Evolutionary conservation across 805 yeast species (phyloP), one percentile per base, ranked within the genome.

Genomic region (Teunomyces gatunensis): DNA sequence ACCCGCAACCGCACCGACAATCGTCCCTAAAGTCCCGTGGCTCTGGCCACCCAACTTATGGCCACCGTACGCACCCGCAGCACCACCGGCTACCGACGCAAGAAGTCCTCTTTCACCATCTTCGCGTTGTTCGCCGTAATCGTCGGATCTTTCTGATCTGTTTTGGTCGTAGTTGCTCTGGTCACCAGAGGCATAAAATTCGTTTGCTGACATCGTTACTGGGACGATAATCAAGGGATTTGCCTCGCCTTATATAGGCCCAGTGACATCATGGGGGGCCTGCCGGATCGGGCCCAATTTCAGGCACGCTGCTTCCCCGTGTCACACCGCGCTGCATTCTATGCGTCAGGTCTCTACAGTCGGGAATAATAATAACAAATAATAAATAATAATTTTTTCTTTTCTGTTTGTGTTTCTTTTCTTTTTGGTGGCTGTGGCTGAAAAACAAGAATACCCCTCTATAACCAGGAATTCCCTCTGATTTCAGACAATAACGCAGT

Each of bases 31-130:
- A 11, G 62, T 63, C 30, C 58, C 49, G 55, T 63, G 68, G 46
- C 50, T 49, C 40, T 43, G 39, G 6, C 65, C 63, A 13, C 59
- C 52, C 34, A 63, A 15, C 53, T 63, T 63, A 43, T 52, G 48
- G 27, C 68, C 68, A 27, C 59, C 66, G 32, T 48, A 54, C 15
- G 62, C 67, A 44, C 68, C 68, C 9, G 64, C 65, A n/a, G 60
- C 64, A 42, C 65, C 67, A 20, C 67, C 68, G 7, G 51, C 65
- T 15, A 63, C 52, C 11, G 64, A 53, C 27, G 64, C 54, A 25
- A 63, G 15, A 20, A 63, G 53, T 2, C 68, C 68, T 47, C 61
- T 56, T 35, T 63, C 68, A 25, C 66, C 68, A n/a, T 49, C 48
- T 27, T 50, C 54, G 33, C 53, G 55, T n/a, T 47, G 47, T 25